phyloP scores from a whole-genome alignment of 768 basidiomycete genomes.

The Phaeotremella skinneri region DNA sequence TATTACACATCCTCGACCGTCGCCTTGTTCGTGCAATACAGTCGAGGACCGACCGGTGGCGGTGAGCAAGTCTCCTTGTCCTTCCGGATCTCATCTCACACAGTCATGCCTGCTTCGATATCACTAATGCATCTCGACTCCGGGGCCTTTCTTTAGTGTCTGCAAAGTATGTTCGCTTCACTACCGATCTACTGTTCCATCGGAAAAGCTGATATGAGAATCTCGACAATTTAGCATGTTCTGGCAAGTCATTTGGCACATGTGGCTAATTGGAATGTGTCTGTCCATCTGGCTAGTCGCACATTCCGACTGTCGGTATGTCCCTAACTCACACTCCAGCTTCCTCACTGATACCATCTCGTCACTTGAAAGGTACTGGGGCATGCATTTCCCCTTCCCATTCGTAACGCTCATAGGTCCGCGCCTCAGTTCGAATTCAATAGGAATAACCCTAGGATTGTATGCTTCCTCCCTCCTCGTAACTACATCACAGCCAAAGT shows the following conservation, averaged over 20 bases:
- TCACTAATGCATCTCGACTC: background rate
- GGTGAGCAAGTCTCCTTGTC: conserved; percentile 13
- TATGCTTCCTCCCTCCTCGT: conserved; percentile 17
- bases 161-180: background rate
- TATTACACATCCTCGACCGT: conserved; percentile 23
- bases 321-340: background rate
- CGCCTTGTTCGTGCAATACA: conserved; percentile 9
- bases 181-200: background rate
- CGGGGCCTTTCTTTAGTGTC: background rate
- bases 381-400: conserved; percentile 34
- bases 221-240: conserved; percentile 15
- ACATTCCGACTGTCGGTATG: conserved; percentile 34
- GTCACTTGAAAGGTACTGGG: conserved; percentile 23
- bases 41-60: conserved; percentile 13
- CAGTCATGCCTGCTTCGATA: background rate
- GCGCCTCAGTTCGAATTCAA: conserved; percentile 30
- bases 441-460: conserved; percentile 39
- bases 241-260: conserved; percentile 31
- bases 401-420: conserved; percentile 39
- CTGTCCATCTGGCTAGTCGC: conserved; percentile 30
- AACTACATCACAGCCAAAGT: background rate
- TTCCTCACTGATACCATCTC: background rate
- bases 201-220: background rate
- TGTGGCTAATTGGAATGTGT: conserved; percentile 32
- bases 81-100: background rate